These are phyloP conservation scores for Penicillium sp. DNA, from an alignment of 2,329 filamentous ascomycete genomes.

Conservation along the genomic window DNA sequence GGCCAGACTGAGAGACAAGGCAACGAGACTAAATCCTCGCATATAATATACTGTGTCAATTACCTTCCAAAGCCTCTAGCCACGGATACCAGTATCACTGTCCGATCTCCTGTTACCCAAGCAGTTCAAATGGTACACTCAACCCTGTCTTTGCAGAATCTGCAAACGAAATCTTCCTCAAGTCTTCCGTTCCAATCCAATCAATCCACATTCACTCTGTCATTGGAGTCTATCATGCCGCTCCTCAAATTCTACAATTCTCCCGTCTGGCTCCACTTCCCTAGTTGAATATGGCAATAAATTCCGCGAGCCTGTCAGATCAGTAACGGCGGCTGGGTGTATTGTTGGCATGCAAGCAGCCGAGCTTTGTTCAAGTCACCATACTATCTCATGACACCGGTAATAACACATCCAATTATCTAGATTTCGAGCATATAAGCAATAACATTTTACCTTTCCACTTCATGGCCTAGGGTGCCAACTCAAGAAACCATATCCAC, in stretches of 20 bases:
- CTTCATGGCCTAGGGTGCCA: slow-evolving; percentile 44
- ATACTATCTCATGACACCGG: slow-evolving; percentile 18
- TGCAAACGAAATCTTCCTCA: slow-evolving; percentile 26
- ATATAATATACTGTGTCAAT: slow-evolving; percentile 23
- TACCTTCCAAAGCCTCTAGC: slow-evolving; percentile 3
- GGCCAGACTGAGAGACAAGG: too few species aligned
- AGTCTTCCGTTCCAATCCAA: slow-evolving; percentile 9
- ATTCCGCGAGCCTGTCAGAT: slow-evolving; percentile 43
- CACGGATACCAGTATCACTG: background rate
- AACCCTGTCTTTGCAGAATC: slow-evolving; percentile 22
- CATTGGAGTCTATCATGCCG: slow-evolving; percentile 40
- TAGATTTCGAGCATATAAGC: slow-evolving; percentile 51
- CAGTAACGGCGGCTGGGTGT: too few species aligned
- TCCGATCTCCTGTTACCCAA: slow-evolving; percentile 7
- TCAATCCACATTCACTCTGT: slow-evolving; percentile 23
- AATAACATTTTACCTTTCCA: slow-evolving; percentile 47
- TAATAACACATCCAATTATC: slow-evolving; percentile 28
- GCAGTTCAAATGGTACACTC: slow-evolving; percentile 5
- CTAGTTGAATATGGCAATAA: slow-evolving; percentile 34
- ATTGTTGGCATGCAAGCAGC: too few species aligned
- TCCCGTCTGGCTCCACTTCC: slow-evolving; percentile 33
- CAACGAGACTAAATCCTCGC: too few species aligned
- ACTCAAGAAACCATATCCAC: slow-evolving; percentile 49
- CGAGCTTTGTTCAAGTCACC: slow-evolving; percentile 34
- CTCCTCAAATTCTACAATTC: slow-evolving; percentile 36